Evolutionary conservation across 169 alveolate species (phyloP), one percentile per base, ranked within the genome.

Genomic region (Plasmodium chabaudi): DNA sequence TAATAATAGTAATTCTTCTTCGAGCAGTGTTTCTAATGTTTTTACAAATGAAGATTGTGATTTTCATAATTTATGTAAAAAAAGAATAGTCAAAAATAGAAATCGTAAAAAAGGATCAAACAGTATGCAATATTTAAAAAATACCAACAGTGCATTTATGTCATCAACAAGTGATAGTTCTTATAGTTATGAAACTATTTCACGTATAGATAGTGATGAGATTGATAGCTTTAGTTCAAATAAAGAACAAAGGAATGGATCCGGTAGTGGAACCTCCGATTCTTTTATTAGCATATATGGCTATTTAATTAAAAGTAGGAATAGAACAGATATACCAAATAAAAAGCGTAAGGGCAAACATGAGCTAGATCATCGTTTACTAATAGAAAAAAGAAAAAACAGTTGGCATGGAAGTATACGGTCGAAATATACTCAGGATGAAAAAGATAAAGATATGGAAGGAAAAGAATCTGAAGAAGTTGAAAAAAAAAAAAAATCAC

Each of bases 261-360:
- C 42, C 25, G 47, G 69, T 15, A 53, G 93, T 10, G 42, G 51
- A 60, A 46, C 91, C 19, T 25, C 82, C 15, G 86, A 87, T 21
- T 74, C 88, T 17, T 74, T 64, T 27, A 68, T 87, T 71, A 72
- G 90, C 39, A 67, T 72, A 9, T 87, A 77, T 42, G 88, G 88
- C 0, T 77, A 87, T 67, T 56, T 77, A 39, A 71, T 79, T 39
- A 71, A 82, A 19, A 72, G 63, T 72, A 59, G 56, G 59, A 61
- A 64, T 39, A 15, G 65, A 21, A 4, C 42, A 34, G 5, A 4
- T 34, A 5, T 3, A 34, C 5, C 42, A 34, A 34, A 34, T 3
- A 49, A 27, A 17, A 27, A 69, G 72, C 70, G n/a, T 44, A 27
- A 13, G 53, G 57, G 17, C 89, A 51, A 72, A 68, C 25, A 56